phyloP scores from a whole-genome alignment of 2,329 filamentous ascomycete species.

The Dryadomyces quercivorus region DNA sequence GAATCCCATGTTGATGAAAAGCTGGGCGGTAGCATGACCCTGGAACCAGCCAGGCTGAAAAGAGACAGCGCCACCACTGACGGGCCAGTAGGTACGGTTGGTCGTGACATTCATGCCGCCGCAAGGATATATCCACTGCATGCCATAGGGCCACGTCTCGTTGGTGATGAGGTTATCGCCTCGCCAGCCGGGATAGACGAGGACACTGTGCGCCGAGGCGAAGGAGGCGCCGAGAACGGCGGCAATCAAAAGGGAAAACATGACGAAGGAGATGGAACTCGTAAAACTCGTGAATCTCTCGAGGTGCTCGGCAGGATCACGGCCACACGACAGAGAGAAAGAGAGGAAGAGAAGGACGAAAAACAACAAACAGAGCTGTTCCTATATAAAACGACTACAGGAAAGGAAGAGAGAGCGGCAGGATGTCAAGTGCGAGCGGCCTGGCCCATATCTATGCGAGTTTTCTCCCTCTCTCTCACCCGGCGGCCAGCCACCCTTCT shows the following conservation, averaged over 20 bases:
- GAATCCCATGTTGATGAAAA: constrained; percentile 87
- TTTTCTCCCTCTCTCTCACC: too few relatives aligned
- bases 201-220: constrained; percentile 61
- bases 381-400: too few relatives aligned
- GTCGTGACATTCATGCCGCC: constrained; percentile 65
- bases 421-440: background rate
- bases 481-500: background rate
- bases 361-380: background rate
- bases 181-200: constrained; percentile 77
- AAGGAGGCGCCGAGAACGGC: constrained; percentile 33
- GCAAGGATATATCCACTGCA: constrained; percentile 94
- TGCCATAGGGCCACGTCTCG: constrained; percentile 70
- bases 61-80: constrained; percentile 72
- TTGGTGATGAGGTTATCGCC: constrained; percentile 78
- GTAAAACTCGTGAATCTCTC: background rate
- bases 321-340: background rate
- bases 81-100: constrained; percentile 89
- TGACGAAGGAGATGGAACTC: constrained; percentile 17
- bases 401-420: too few relatives aligned
- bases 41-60: constrained; percentile 95
- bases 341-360: background rate
- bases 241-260: constrained; percentile 33
- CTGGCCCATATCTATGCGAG: background rate
- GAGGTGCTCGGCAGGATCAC: background rate
- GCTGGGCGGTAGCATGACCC: constrained; percentile 67